Percentiles rank a stretch among this genome's conserved stretches.
These are phyloP conservation scores for Penicillium paradoxum DNA, from an alignment of 495 filamentous ascomycete species.

Conservation along the genomic window DNA sequence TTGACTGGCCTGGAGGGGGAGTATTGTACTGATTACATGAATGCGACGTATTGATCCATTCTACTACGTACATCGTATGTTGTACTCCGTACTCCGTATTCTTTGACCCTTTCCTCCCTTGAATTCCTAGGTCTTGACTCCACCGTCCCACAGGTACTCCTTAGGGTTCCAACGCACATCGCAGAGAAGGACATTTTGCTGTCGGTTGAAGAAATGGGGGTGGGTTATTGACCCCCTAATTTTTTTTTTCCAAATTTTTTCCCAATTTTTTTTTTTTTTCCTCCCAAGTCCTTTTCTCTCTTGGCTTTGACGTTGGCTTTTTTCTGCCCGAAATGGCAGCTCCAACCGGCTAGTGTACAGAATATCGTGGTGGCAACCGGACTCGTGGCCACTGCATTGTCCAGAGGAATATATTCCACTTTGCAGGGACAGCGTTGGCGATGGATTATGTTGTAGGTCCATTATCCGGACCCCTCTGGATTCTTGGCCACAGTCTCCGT, in stretches of 20 bases:
- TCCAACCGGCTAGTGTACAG: background rate
- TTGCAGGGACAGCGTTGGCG: no score
- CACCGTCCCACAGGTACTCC: background rate
- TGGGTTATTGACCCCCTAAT: no score
- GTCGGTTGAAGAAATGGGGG: no score
- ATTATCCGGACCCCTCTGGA: background rate
- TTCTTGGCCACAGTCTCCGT: background rate
- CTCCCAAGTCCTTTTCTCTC: no score
- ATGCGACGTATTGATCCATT: background rate
- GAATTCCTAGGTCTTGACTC: background rate
- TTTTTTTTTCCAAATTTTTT: background rate
- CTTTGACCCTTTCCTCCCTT: background rate
- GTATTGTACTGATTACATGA: no score
- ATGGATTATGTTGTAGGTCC: no score
- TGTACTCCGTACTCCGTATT: no score
- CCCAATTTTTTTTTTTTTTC: background rate
- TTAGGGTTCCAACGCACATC: background rate
- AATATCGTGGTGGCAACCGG: background rate
- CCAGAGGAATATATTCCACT: background rate
- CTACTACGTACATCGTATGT: background rate
- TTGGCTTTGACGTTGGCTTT: no score
- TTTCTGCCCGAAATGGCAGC: background rate
- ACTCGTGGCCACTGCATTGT: background rate
- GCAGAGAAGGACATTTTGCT: no score
- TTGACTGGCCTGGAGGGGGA: conserved; percentile 5